phyloP scores from a whole-genome alignment of 1,139 yeast genomes.

The Nakaseomyces nivariensis region DNA sequence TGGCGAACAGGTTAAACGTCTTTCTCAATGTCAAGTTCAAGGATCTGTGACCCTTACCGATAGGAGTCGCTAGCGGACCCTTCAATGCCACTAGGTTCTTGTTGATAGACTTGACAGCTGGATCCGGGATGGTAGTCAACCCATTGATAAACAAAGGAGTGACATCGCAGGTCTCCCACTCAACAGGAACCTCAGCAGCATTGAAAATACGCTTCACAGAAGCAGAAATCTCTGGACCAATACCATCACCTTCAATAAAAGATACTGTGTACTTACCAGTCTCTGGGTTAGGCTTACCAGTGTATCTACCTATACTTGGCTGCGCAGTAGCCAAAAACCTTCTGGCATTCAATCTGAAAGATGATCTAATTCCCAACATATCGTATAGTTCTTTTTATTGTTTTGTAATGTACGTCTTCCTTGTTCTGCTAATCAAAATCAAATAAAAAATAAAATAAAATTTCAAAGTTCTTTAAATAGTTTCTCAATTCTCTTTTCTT shows the following conservation, averaged over 20 bases:
- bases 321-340: conserved; percentile 6
- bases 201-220: conserved; percentile 85
- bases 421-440: no score
- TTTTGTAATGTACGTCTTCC: neutral
- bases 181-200: conserved; percentile 91
- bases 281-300: conserved; percentile 29
- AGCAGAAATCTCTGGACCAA: conserved; percentile 89
- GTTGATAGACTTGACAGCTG: conserved; percentile 87
- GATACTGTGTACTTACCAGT: conserved; percentile 85
- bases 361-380: conserved; percentile 2
- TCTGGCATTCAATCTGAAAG: conserved; percentile 2
- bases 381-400: neutral
- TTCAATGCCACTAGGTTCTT: conserved; percentile 89
- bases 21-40: conserved; percentile 95
- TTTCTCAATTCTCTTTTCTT: no score
- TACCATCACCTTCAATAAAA: conserved; percentile 97
- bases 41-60: conserved; percentile 97
- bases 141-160: conserved; percentile 89
- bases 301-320: conserved; percentile 19
- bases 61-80: conserved; percentile 97
- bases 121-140: conserved; percentile 86
- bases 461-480: no score
- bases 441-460: no score
- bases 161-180: conserved; percentile 96
- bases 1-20: conserved; percentile 91